phyloP scores from a whole-genome alignment of 2,329 filamentous ascomycete species.

The Paecilomyces sp. region DNA sequence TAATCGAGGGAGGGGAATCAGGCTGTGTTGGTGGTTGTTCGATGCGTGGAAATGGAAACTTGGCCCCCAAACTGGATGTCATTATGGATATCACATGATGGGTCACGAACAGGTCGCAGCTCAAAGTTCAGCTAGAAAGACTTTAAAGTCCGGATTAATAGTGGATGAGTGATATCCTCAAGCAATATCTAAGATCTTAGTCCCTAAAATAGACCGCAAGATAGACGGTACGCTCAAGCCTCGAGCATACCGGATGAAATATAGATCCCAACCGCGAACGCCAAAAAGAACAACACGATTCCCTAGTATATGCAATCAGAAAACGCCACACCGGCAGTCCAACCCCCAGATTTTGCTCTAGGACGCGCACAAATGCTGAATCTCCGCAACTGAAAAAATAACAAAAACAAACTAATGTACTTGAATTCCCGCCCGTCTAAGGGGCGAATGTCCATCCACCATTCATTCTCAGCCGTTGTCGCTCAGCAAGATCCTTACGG shows the following conservation, averaged over 20 bases:
- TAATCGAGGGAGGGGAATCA: neutral
- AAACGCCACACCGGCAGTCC: neutral
- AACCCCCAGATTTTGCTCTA: neutral
- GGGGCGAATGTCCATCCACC: constrained; percentile 76
- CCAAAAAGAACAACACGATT: neutral
- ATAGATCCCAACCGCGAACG: neutral
- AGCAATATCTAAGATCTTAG: neutral
- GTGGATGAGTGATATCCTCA: neutral
- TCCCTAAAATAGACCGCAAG: neutral
- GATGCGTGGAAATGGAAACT: neutral
- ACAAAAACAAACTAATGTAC: neutral
- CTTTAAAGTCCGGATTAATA: neutral
- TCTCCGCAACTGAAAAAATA: neutral
- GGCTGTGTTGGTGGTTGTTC: neutral
- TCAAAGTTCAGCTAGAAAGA: neutral
- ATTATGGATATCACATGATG: neutral
- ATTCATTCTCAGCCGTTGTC: constrained; percentile 71
- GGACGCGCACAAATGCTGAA: neutral
- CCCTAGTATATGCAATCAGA: neutral
- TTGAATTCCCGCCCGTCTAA: neutral
- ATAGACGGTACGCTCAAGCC: neutral
- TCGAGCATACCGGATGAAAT: neutral
- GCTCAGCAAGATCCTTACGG: constrained; percentile 66
- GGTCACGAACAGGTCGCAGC: neutral
- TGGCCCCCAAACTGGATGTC: neutral